Percentiles rank a stretch among this genome's conserved stretches.
Evolutionary conservation across 805 yeast species (phyloP).

Genomic region (Metschnikowia shivogae): DNA sequence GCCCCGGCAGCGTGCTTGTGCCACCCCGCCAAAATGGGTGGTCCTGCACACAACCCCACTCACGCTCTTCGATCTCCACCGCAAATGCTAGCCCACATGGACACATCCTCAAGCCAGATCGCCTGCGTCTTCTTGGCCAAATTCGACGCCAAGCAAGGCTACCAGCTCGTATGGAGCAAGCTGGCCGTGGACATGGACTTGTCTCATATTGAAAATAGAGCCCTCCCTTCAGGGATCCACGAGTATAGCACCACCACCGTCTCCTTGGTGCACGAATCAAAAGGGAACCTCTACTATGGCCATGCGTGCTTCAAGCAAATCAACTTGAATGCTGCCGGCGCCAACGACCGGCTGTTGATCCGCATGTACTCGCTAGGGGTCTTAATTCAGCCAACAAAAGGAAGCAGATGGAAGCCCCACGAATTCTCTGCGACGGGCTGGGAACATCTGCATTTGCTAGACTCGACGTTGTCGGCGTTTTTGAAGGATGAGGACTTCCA

Average conservation of each 20-base stretch:
- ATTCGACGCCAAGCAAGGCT: slow-evolving; percentile 35
- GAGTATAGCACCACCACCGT: slow-evolving; percentile 28
- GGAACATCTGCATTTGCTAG: slow-evolving; percentile 38
- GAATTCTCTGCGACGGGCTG: slow-evolving; percentile 38
- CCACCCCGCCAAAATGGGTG: not conserved
- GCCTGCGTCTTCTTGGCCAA: slow-evolving; percentile 32
- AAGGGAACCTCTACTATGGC: slow-evolving; percentile 31
- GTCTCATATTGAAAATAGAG: slow-evolving; percentile 36
- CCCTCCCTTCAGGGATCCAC: slow-evolving; percentile 41
- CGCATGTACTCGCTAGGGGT: slow-evolving; percentile 65
- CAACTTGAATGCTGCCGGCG: slow-evolving; percentile 10
- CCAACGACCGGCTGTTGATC: slow-evolving; percentile 32
- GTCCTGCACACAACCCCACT: no score
- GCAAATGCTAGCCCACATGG: not conserved
- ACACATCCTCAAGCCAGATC: slow-evolving; percentile 18
- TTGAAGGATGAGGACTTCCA: slow-evolving; percentile 19
- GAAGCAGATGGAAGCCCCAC: slow-evolving; percentile 37
- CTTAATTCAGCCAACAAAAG: slow-evolving; percentile 42
- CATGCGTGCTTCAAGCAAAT: slow-evolving; percentile 30
- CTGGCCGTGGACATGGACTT: slow-evolving; percentile 15
- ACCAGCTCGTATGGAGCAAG: slow-evolving; percentile 35
- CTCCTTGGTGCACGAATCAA: slow-evolving; percentile 26
- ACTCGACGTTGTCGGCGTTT: slow-evolving; percentile 22
- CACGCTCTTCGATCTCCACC: no score
- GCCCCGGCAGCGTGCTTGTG: no score